A percentile compares a stretch with the other conserved stretches of the same genome.
These are phyloP conservation scores for Lachancea waltii DNA, from an alignment of 805 yeast species.

Conservation along the genomic window DNA sequence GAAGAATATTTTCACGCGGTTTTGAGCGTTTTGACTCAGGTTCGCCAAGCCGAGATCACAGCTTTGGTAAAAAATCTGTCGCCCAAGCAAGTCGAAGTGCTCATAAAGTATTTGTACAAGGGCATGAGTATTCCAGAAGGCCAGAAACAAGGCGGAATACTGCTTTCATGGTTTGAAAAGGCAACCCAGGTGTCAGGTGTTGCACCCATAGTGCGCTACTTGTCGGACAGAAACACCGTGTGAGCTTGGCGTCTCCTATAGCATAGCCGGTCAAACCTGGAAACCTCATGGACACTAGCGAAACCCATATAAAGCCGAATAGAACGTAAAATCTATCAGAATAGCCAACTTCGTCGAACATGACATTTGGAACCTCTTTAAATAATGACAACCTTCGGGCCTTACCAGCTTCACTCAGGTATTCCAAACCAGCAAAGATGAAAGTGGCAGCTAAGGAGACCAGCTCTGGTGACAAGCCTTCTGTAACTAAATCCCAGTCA, in stretches of 20 bases:
- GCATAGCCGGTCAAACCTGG: not conserved
- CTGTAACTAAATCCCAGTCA: not conserved
- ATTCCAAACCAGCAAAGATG: too few species aligned
- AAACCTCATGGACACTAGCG: too few species aligned
- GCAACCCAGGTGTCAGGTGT: slow-evolving; percentile 77
- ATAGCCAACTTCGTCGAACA: not conserved
- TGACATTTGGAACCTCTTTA: not conserved
- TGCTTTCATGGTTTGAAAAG: slow-evolving; percentile 90
- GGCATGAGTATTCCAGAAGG: slow-evolving; percentile 76
- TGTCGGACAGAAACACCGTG: slow-evolving; percentile 79
- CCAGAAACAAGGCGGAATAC: slow-evolving; percentile 77
- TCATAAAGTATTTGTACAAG: slow-evolving; percentile 79
- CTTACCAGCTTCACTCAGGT: too few species aligned
- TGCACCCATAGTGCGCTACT: slow-evolving; percentile 80
- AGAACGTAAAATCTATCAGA: too few species aligned
- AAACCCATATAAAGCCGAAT: not conserved
- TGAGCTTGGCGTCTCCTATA: too few species aligned
- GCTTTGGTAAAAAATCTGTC: slow-evolving; percentile 52
- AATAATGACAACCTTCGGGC: not conserved
- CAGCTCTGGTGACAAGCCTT: too few species aligned
- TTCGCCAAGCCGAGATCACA: slow-evolving; percentile 61
- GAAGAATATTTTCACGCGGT: slow-evolving; percentile 47
- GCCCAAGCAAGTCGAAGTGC: slow-evolving; percentile 62
- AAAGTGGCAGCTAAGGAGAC: too few species aligned
- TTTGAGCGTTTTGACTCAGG: slow-evolving; percentile 63